Evolutionary conservation across 1,284 basidiomycete genomes (phyloP), one percentile per base, ranked within the genome.

Genomic region (Sporisorium exsertum): DNA sequence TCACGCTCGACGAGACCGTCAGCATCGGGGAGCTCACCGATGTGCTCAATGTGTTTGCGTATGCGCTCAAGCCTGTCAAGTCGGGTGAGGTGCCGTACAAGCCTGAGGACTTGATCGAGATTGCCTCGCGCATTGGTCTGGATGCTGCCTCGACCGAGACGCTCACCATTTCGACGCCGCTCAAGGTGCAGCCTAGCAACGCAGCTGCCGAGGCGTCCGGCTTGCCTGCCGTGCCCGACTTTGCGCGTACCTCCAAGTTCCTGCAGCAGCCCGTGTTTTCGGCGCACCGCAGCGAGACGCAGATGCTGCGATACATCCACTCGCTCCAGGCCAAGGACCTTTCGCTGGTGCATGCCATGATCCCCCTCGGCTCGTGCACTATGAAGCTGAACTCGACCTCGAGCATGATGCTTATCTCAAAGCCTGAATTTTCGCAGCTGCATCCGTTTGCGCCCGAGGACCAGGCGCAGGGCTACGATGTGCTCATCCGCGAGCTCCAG

Each of bases 311-410:
- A 12, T 84, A 97, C 87, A 94, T 99, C 85, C 91, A 94, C 87
- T 91, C 94, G 79, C 90, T 99, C 51, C 94, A 96, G 79, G 91
- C 91, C 62, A 98, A 98, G 88, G 96, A 99, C 86, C 90, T 98
- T 63, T 93, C 94, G 33, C 91, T 99, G 37, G 92, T 93, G 7
- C 95, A 99, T 85, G 91, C 94, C 43, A 98, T 98, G 94, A 97
- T 97, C 81, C 93, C 97, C 5, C 91, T 99, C 15, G 96, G 96
- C 62, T 96, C 84, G 33, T 87, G 86, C 81, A 87, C 86, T 13
- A 87, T 87, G 86, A 87, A 86, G 88, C 80, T 84, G 63, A 84
- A 84, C 73, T 78, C 80, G 27, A 78, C 82, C 1, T 95, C 93
- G 52, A 95, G 94, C 78, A 97, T 99, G 95, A 92, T 93, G 61